A percentile compares a stretch with the other conserved stretches of the same genome.
These are phyloP conservation scores for Sanghuangporus weigelae DNA, from an alignment of 1,284 basidiomycete species.

Conservation along the genomic window DNA sequence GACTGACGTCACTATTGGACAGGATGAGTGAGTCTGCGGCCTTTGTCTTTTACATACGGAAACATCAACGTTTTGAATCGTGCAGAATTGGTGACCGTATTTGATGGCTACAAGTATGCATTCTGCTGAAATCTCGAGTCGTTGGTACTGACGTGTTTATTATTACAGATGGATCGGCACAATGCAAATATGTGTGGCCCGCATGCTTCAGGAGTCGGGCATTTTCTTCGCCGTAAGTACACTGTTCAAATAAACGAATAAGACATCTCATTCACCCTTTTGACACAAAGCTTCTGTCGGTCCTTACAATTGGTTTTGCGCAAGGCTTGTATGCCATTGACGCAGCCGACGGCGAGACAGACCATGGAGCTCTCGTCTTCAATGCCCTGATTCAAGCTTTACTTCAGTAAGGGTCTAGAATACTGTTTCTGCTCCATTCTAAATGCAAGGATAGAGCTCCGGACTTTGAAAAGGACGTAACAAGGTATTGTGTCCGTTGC, in stretches of 20 bases:
- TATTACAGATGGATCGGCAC: constrained; percentile 65
- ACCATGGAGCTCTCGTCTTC: constrained; percentile 52
- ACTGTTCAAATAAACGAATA: constrained; percentile 11
- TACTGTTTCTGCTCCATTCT: constrained; percentile 1
- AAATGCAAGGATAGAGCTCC: constrained; percentile 50
- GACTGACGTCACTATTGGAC: constrained; percentile 3
- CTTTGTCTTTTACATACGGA: background rate
- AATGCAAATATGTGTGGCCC: constrained; percentile 81
- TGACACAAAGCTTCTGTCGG: constrained; percentile 58
- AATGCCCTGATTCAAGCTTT: constrained; percentile 79
- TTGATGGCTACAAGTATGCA: constrained; percentile 74
- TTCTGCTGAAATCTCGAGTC: background rate
- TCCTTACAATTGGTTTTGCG: constrained; percentile 80
- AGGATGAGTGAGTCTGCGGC: constrained; percentile 71
- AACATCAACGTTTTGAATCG: background rate
- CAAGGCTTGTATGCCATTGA: constrained; percentile 88
- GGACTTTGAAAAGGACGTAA: constrained; percentile 50
- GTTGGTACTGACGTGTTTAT: constrained; percentile 1
- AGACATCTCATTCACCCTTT: constrained; percentile 17
- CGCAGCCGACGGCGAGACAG: constrained; percentile 78
- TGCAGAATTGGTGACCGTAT: constrained; percentile 71
- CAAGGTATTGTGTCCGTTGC: background rate
- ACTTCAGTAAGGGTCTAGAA: constrained; percentile 51
- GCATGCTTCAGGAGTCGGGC: constrained; percentile 89
- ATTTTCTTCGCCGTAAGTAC: constrained; percentile 82